phyloP scores from a whole-genome alignment of 2,329 filamentous ascomycete species.

The Akanthomyces lecanii region DNA sequence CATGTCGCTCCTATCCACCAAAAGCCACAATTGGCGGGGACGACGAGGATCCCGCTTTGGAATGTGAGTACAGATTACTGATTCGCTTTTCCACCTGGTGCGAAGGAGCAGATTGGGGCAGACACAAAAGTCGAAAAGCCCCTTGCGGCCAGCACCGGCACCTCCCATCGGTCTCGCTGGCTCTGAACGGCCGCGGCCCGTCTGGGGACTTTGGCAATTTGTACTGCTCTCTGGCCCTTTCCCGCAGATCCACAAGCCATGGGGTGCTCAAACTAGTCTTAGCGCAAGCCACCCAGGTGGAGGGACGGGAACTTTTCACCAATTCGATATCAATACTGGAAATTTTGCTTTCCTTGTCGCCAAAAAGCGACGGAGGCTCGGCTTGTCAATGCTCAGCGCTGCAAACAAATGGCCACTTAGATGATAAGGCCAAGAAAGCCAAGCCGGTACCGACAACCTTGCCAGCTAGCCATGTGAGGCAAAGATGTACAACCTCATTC shows the following conservation, averaged over 20 bases:
- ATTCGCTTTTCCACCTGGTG: neutral
- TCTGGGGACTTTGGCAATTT: neutral
- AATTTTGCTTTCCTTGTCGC: neutral
- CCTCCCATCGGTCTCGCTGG: too few relatives aligned
- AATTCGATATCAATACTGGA: neutral
- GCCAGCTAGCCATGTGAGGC: neutral
- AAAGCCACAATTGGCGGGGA: neutral
- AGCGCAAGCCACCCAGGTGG: constrained; percentile 7
- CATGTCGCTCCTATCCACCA: constrained; percentile 5
- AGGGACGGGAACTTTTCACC: neutral
- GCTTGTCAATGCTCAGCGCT: neutral
- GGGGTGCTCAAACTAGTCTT: neutral
- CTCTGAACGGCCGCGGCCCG: neutral
- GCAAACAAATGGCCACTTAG: neutral
- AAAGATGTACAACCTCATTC: neutral
- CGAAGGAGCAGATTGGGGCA: neutral
- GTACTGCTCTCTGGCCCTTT: neutral
- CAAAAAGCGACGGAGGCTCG: neutral
- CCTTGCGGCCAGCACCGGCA: too few relatives aligned
- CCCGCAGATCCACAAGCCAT: constrained; percentile 13
- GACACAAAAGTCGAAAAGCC: too few relatives aligned
- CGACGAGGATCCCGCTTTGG: neutral
- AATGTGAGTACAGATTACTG: neutral
- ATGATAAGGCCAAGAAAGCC: too few relatives aligned
- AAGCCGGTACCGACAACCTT: too few relatives aligned